Conservation (phyloP, 2,329 filamentous ascomycete genomes). For the Pseudopithomyces chartarum region DNA sequence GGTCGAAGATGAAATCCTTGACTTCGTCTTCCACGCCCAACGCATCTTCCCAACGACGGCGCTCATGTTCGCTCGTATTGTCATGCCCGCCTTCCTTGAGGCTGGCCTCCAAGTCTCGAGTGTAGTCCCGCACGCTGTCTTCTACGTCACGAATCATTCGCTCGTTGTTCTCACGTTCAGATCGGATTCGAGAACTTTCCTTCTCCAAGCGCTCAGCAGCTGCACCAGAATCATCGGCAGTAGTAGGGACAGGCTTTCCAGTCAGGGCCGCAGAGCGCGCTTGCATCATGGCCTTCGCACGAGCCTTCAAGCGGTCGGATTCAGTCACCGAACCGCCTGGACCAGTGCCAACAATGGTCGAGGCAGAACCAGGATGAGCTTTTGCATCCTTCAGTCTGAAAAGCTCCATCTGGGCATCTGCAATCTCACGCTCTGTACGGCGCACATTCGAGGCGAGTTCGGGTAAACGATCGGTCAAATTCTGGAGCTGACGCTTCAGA, state of each 20-base stretch:
- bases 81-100: conserved; percentile 81
- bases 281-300: conserved; percentile 98
- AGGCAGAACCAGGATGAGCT: conserved; percentile 79
- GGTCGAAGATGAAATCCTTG: conserved; percentile 95
- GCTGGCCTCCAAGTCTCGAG: conserved; percentile 80
- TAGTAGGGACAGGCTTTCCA: conserved; percentile 76
- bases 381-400: conserved; percentile 95
- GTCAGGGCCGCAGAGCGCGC: conserved; percentile 91
- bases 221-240: conserved; percentile 73
- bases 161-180: conserved; percentile 92
- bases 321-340: conserved; percentile 90
- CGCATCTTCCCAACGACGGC: conserved; percentile 91
- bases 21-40: conserved; percentile 96
- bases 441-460: conserved; percentile 91
- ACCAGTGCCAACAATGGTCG: conserved; percentile 86
- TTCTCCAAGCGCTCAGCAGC: conserved; percentile 87
- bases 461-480: conserved; percentile 85
- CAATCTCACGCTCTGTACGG: conserved; percentile 87
- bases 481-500: conserved; percentile 87
- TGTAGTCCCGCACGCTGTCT: conserved; percentile 90
- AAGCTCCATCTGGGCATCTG: conserved; percentile 87
- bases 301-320: conserved; percentile 89
- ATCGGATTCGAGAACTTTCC: conserved; percentile 78
- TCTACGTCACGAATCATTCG: conserved; percentile 97
- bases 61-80: conserved; percentile 84